These are phyloP conservation scores for Xylaria curta DNA, from an alignment of 495 filamentous ascomycete species.

Conservation along the genomic window DNA sequence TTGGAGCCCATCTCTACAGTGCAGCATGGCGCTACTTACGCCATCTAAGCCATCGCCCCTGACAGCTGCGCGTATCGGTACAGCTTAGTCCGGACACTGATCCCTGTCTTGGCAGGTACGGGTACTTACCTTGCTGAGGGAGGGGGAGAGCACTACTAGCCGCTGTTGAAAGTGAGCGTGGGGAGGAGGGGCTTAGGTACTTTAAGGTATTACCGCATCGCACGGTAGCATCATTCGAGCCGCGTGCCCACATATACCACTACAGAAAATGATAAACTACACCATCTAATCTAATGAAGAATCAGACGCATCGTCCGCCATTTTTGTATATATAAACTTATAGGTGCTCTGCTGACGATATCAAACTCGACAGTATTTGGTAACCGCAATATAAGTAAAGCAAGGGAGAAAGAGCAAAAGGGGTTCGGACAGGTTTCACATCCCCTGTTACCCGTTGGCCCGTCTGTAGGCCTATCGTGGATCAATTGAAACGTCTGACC, in stretches of 20 bases:
- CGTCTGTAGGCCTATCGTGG: background rate
- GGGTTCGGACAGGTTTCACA: slow-evolving; percentile 12
- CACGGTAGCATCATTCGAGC: slow-evolving; percentile 1
- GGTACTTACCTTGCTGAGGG: background rate
- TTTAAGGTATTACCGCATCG: background rate
- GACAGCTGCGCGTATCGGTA: slow-evolving; percentile 22
- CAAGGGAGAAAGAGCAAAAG: background rate
- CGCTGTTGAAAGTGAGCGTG: slow-evolving; percentile 10
- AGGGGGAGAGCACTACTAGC: background rate
- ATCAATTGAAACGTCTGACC: background rate
- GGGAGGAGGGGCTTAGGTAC: background rate
- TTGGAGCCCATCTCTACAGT: background rate
- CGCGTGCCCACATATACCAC: background rate
- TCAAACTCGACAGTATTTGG: background rate
- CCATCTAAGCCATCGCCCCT: slow-evolving; percentile 10
- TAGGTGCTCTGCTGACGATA: background rate
- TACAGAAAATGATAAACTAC: background rate
- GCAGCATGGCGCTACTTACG: background rate
- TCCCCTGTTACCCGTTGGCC: background rate
- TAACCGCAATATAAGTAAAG: background rate
- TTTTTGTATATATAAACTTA: background rate
- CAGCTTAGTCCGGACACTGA: background rate
- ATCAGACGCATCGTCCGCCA: background rate
- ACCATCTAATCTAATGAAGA: background rate
- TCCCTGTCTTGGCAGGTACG: slow-evolving; percentile 2